These are phyloP conservation scores for Aspergillus versicolor DNA, from an alignment of 2,329 filamentous ascomycete species.

Conservation along the genomic window DNA sequence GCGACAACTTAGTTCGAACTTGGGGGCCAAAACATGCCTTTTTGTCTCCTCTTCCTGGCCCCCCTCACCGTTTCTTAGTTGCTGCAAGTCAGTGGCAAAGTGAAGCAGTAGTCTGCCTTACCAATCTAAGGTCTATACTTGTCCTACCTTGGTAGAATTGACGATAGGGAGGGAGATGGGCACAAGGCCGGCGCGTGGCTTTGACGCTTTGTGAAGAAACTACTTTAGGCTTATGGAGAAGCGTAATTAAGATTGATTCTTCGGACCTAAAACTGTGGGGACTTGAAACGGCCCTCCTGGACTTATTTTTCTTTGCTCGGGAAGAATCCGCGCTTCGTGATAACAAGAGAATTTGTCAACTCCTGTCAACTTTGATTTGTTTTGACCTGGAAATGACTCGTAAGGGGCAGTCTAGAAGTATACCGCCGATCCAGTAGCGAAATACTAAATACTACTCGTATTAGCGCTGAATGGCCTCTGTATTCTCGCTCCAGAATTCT, in stretches of 20 bases:
- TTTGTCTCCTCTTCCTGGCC: not conserved
- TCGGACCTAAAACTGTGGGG: not conserved
- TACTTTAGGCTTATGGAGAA: not conserved
- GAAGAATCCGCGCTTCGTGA: no score
- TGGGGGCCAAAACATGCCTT: not conserved
- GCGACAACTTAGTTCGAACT: not conserved
- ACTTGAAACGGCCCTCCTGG: not conserved
- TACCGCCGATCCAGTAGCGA: no score
- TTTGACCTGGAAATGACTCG: no score
- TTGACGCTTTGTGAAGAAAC: not conserved
- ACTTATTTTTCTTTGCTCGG: not conserved
- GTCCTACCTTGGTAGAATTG: not conserved
- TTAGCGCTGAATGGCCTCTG: not conserved
- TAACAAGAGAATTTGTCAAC: no score
- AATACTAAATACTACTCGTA: no score
- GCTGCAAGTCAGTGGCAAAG: not conserved
- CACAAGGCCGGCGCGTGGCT: not conserved
- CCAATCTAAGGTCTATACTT: not conserved
- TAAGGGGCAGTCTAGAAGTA: not conserved
- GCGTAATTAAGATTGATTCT: constrained; percentile 1
- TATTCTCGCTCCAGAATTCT: not conserved
- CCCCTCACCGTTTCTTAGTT: not conserved
- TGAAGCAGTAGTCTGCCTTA: not conserved
- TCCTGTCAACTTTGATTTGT: no score
- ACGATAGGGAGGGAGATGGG: not conserved